Evolutionary conservation across 2,329 filamentous ascomycete genomes (phyloP), one percentile per base, ranked within the genome.

Genomic region (Epichloe glyceriae): DNA sequence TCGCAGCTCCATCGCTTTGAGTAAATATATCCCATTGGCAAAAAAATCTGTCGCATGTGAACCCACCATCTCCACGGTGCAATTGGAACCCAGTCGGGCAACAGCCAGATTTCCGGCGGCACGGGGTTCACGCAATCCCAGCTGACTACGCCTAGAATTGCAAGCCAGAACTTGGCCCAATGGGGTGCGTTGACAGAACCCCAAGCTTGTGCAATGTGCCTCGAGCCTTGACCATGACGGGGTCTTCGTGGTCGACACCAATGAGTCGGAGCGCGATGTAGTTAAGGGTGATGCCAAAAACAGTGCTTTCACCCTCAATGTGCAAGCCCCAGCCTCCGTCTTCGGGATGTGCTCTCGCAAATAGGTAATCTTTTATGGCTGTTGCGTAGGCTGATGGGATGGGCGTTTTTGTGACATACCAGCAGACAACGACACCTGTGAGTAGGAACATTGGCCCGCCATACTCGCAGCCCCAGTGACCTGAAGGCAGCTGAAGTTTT

Each of bases 311-410:
- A 17, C 83, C 93, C 66, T 98, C 93, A 50, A 95, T 94, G 60
- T 98, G 93, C 38, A 98, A 71, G 0, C 93, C 93, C 93, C 93
- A 98, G 6, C 93, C 93, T n/a, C 93, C 91, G 66, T 97, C 88
- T 46, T 86, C 79, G 0, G 86, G 84, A 57, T 95, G 74, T 47
- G 91, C 88, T 49, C 89, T 82, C 4, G 88, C 86, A 61, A 88
- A 86, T 1, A 98, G 74, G 67, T 98, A 98, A 58, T 91, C 88
- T 64, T 85, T 91, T 62, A 98, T 94, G 66, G 95, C 93, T 43
- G 82, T 88, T 20, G 84, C 83, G 64, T 89, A 84, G 52, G 86
- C 80, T 54, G 81, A 79, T 1, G 89, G 83, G 52, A 98, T 87
- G 4, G 86, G 85, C 49, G 88, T 95, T 63, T 90, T 82, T 55